Base-by-base conservation (phyloP, 805 yeast species). In the Lipomyces lipofer region DNA sequence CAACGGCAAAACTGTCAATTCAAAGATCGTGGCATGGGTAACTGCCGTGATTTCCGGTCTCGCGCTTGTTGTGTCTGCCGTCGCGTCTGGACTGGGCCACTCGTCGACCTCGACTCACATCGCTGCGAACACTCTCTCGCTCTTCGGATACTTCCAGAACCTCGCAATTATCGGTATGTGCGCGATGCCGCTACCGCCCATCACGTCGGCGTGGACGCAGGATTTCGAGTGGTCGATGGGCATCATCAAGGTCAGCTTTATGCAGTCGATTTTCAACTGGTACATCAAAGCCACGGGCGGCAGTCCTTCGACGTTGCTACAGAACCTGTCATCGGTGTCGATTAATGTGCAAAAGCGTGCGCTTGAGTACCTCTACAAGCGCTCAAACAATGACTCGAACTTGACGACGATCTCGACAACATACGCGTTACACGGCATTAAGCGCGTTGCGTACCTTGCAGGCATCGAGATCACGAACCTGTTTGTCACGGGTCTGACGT, bases 191-290 rank as follows among this genome's bases (percentile, higher is more conserved):
- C 87, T 89, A 19, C 99, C 99, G 1, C 99, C 99, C 2, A 91
- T 94, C 63, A 98, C 97, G 4, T 89, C 96, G 2, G 91, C 98
- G 2, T 92, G 99, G 99, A 84, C 95, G 29, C 96, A 92, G 72
- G 94, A 92, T 74, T 94, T 94, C 76, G 84, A 82, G 71, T 92
- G 98, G 98, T 84, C 97, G 1, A 80, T 92, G 80, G 99, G 99
- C 44, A 84, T 92, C 60, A 87, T 94, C 64, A 78, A 79, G 50
- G 81, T 83, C 6, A 70, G 72, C 12, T 88, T 90, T 66, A 85
- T 92, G 81, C 97, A 91, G 70, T 48, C 51, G 3, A 66, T 68
- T 15, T 85, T 94, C 61, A 81, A 85, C 69, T 92, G 99, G 99
- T 92, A 92, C 70, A 84, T 92, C 49, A 97, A 92, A 73, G 75